Conservation (phyloP, 2,329 filamentous ascomycete genomes). For the Diaporthe citri region DNA sequence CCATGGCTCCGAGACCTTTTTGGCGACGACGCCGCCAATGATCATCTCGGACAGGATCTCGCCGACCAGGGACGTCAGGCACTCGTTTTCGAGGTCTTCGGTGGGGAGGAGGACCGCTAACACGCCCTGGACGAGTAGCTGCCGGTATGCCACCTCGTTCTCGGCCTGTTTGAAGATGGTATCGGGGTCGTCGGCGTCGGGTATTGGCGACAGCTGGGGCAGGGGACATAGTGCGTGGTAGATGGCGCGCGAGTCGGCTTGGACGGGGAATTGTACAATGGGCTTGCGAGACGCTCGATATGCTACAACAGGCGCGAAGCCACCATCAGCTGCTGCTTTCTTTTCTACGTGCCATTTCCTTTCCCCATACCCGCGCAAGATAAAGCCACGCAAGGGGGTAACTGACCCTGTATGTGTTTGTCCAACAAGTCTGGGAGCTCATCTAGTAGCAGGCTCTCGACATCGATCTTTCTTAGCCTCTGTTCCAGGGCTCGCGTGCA, state of each 20-base stretch:
- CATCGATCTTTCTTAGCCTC: conserved; percentile 82
- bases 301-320: conserved; percentile 60
- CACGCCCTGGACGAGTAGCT: conserved; percentile 85
- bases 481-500: conserved; percentile 90
- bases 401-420: conserved; percentile 81
- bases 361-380: neutral
- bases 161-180: conserved; percentile 73
- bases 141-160: conserved; percentile 87
- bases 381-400: conserved; percentile 26
- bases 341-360: neutral
- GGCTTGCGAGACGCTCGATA: conserved; percentile 77
- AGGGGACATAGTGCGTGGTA: conserved; percentile 90
- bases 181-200: conserved; percentile 64
- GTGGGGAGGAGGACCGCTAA: conserved; percentile 89
- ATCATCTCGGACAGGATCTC: conserved; percentile 94
- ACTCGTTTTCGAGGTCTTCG: conserved; percentile 90
- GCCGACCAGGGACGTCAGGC: conserved; percentile 83
- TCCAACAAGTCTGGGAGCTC: conserved; percentile 88
- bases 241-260: conserved; percentile 73
- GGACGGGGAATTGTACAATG: conserved; percentile 69
- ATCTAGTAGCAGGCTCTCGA: conserved; percentile 86
- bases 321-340: conserved; percentile 40
- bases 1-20: conserved; percentile 88
- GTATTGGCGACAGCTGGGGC: conserved; percentile 83
- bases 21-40: conserved; percentile 83